Base-by-base conservation (phyloP, 495 filamentous ascomycete species). In the Talaromyces adpressus region DNA sequence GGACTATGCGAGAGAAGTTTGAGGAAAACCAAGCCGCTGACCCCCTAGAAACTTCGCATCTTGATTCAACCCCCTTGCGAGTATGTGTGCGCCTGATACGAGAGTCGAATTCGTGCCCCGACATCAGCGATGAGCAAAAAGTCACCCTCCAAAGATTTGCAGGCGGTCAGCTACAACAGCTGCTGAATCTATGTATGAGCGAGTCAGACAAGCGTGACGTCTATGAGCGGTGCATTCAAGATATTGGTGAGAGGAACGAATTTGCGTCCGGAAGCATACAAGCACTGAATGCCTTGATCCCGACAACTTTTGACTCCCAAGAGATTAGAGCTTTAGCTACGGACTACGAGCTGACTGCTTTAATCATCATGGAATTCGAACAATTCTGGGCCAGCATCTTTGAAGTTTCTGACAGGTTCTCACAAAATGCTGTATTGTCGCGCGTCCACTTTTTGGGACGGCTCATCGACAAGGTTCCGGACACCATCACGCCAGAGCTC, bases 181-280 rank as follows among this genome's bases (percentile, higher is more conserved):
- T 88, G 25, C 72, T 89, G 62, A 67, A 68, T 18, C 74, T 75
- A 18, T 85, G 85, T 1, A 78, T 85, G 27, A 76, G 72, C 47
- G 75, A 78, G 45, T 66, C 68, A 8, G 78, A 80, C 54, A 81
- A 83, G 59, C 76, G 77, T 64, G 72, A 76, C 11, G 85, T 87
- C 14, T 86, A 85, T 60, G 73, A 81, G 61, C 74, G 75, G 36
- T 88, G 85, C 62, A 75, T 88, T 29, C 71, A 77, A 41, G 85
- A 89, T 66, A 85, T 89, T 58, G 77, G 81, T 12, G 74, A 77
- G 47, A 81, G 72, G 72, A 85, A 81, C 25, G 63, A 77, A 32
- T 84, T 77, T 29, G 81, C 82, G 7, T 81, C 82, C 3, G 91
- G 91, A 2, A 94, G 90, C 67, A 84, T 92, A 14, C 89, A 87